Percentiles rank a stretch among this genome's conserved stretches.
Conservation (phyloP, 148 eudicot genomes). For the Amaranthus palmeri region DNA sequence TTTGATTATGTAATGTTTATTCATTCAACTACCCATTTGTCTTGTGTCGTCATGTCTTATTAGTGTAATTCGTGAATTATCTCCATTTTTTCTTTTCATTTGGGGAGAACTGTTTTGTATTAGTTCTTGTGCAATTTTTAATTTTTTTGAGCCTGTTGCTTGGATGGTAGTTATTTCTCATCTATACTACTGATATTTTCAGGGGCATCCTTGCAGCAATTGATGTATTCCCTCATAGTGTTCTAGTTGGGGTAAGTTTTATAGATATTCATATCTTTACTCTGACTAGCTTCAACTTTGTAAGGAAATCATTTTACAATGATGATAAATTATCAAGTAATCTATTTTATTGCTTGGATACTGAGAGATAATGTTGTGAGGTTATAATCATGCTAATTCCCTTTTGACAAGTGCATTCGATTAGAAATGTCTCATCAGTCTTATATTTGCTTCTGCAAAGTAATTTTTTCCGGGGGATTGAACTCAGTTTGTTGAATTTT, state of each 20-base stretch:
- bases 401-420: background rate
- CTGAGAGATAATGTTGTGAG: background rate
- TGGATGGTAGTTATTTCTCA: too few species aligned
- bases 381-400: background rate
- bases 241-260: constrained; percentile 81
- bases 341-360: too few species aligned
- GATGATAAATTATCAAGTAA: background rate
- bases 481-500: background rate
- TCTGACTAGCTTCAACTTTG: background rate
- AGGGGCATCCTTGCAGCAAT: constrained; percentile 98
- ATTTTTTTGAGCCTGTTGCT: too few species aligned
- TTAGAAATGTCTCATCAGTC: background rate
- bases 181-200: constrained; percentile 12
- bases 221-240: constrained; percentile 73
- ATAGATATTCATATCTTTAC: constrained; percentile 3
- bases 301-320: background rate
- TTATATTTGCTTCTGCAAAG: background rate
- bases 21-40: too few species aligned
- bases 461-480: background rate
- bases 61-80: too few species aligned
- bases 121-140: too few species aligned
- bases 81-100: too few species aligned
- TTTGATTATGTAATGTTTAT: too few species aligned
- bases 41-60: too few species aligned
- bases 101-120: too few species aligned